A percentile compares a stretch with the other conserved stretches of the same genome.
Evolutionary conservation across 495 filamentous ascomycete genomes (phyloP).

Genomic region (Neurospora hispaniola): DNA sequence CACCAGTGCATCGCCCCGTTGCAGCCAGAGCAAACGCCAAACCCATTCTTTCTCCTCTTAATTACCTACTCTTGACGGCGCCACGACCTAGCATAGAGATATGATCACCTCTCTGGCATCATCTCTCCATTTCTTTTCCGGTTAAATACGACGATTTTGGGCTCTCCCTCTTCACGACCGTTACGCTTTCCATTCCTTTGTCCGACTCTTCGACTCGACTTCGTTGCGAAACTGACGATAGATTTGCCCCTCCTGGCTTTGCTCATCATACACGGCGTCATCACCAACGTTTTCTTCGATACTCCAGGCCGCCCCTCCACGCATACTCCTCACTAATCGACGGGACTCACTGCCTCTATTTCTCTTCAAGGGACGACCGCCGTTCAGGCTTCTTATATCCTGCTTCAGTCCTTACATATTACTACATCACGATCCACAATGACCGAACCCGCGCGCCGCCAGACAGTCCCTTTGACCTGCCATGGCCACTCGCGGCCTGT

Average conservation of each 20-base stretch:
- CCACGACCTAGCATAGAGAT: background rate
- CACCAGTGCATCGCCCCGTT: background rate
- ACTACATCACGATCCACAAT: constrained; percentile 17
- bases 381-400: background rate
- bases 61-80: background rate
- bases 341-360: background rate
- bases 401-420: background rate
- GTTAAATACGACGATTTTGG: constrained; percentile 4
- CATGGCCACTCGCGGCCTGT: constrained; percentile 95
- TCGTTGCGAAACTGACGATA: background rate
- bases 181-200: constrained; percentile 16
- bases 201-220: background rate
- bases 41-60: background rate
- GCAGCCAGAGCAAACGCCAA: background rate
- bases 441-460: constrained; percentile 38
- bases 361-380: background rate
- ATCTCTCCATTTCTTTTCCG: constrained; percentile 3
- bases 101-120: constrained; percentile 7
- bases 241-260: background rate
- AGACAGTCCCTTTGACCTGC: constrained; percentile 81
- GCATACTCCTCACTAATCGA: background rate
- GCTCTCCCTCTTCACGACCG: constrained; percentile 14
- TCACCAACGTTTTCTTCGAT: background rate
- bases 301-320: background rate
- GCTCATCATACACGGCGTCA: background rate